Base-by-base conservation (phyloP, 495 filamentous ascomycete genomes). In the Trichoderma virens region DNA sequence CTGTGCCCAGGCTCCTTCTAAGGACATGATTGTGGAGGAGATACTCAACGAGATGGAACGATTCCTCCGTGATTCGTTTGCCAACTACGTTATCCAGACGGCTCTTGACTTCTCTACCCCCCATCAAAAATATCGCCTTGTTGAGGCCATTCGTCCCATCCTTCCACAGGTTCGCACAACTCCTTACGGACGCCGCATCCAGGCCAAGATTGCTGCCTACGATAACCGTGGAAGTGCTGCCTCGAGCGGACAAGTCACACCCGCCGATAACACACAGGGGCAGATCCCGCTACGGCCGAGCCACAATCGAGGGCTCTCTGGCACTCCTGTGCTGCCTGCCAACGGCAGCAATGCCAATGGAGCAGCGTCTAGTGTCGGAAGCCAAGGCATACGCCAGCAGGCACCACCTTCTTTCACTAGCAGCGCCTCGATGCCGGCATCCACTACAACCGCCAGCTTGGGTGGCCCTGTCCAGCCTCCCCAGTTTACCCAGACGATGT, bases 71-170 rank as follows among this genome's bases (percentile, higher is more conserved):
- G 95, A 98, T 73, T 89, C 87, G 0, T 98, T 89, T 72, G 94
- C 90, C 67, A 98, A 98, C 75, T 98, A 98, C 72, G 94, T 98
- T 66, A 88, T 98, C 41, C 94, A 98, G 82, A 98, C 94, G 38
- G 94, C 94, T 54, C 78, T 97, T 67, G 93, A 97, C 66, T 92
- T 90, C 68, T 85, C 90, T 8, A 90, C 92, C 60, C 73, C 81
- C 0, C 80, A 84, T 9, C 88, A 85, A 67, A 91, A 92, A 74
- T 77, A 78, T 64, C 82, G 82, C 30, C 82, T 98, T 25, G 84
- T 95, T 41, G 91, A 97, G 39, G 81, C 80, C 34, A 89, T 98
- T 66, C 90, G 91, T 28, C 93, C 93, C 0, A 82, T 90, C 64
- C 79, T 98, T 27, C 89, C 91, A 7, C 77, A 82, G 1, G 92